These are phyloP conservation scores for Thymus mandschuricus DNA, from an alignment of 257 asterid species.

Conservation along the genomic window DNA sequence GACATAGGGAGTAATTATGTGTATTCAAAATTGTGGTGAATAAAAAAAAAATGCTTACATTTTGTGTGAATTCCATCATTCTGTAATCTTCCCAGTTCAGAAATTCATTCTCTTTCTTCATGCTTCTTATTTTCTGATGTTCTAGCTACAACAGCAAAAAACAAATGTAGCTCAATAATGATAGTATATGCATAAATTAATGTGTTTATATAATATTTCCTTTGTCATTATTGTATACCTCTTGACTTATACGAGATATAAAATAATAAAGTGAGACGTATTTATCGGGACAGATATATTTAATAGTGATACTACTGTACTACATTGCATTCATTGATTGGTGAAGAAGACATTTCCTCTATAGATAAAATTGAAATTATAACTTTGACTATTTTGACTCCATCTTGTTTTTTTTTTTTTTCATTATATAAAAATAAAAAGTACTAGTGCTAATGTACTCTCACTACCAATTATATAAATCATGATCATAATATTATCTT, in stretches of 20 bases:
- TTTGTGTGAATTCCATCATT: slow-evolving; percentile 70
- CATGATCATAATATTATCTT: neutral
- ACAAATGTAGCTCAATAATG: neutral
- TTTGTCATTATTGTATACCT: no score
- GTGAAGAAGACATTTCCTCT: neutral
- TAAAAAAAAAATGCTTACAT: slow-evolving; percentile 37
- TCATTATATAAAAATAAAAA: neutral
- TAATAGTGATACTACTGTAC: no score
- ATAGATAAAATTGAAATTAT: neutral
- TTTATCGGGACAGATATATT: no score
- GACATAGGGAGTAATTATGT: no score
- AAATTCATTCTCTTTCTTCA: slow-evolving; percentile 54
- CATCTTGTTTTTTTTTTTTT: neutral
- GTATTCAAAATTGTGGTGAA: neutral
- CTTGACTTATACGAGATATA: no score
- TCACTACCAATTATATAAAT: slow-evolving; percentile 14
- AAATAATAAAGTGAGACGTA: no score
- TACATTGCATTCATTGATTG: no score
- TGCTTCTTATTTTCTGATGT: slow-evolving; percentile 60
- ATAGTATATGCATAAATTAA: neutral
- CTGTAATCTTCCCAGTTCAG: slow-evolving; percentile 76
- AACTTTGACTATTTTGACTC: slow-evolving; percentile 3
- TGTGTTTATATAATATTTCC: no score
- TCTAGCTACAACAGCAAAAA: slow-evolving; percentile 49
- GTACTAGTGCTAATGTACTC: neutral